Base-by-base conservation (phyloP, 2,329 filamentous ascomycete genomes). In the Tolypocladium endophyticum region DNA sequence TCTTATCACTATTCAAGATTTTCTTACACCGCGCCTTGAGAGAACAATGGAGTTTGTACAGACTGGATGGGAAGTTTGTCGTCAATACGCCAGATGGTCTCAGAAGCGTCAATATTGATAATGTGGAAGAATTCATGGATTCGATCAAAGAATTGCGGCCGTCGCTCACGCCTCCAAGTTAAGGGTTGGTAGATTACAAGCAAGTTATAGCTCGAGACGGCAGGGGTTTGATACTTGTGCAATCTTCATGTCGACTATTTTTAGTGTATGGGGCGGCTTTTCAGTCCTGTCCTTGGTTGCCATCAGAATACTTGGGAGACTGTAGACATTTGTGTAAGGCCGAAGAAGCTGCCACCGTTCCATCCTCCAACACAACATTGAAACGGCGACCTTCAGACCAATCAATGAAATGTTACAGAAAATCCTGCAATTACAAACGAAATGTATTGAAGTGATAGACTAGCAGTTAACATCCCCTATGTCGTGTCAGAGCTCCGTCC, bases 391-490 rank as follows among this genome's bases (percentile, higher is more conserved):
- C 3, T 14, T 36, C 35, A 36, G 1, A 14, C 14, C 11, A 36
- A 12, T 14, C 35, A 36, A 36, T 14, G 35, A 14, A 36, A 2
- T 3, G 35, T 14, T 14, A 14, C 11, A 2, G 35, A 36, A 36
- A 11, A 14, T 36, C 30, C 33, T n/a, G 20, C 4, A 36, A 35
- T 38, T n/a, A 63, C 47, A 61, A 61, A 61, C 35, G 60, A 60
- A 39, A 61, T 62, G 23, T 60, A 64, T 66, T 63, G 61, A 61
- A 62, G 16, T 3, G 61, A 63, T 65, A 41, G 58, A 65, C 62
- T 65, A 59, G 30, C 61, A 64, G 59, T 64, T 59, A 63, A 52
- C 45, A 12, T 2, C 58, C 41, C 43, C 59, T 59, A 39, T 14
- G 18, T n/a, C 23, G 25, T 35, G 1, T 35, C 35, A n/a, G 41